These are phyloP conservation scores for Penicillium sp. DNA, from an alignment of 2,329 filamentous ascomycete genomes.

Conservation along the genomic window DNA sequence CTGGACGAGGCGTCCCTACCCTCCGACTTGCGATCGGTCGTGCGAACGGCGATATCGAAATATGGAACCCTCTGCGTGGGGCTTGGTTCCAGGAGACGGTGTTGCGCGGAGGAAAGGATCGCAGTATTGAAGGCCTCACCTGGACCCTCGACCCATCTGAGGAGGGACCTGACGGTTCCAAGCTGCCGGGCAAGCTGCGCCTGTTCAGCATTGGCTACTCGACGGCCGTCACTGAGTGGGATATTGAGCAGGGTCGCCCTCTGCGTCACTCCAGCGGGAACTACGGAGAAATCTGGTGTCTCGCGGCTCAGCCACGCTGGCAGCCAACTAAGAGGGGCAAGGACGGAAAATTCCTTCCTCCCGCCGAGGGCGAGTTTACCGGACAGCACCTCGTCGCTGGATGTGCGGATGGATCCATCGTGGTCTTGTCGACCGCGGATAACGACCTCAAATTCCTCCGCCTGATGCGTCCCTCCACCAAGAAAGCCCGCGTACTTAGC, in stretches of 20 bases:
- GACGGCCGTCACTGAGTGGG: slow-evolving; percentile 89
- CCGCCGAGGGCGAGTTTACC: slow-evolving; percentile 38
- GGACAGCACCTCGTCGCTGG: slow-evolving; percentile 71
- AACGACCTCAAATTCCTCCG: slow-evolving; percentile 74
- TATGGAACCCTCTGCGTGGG: slow-evolving; percentile 84
- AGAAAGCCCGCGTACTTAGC: slow-evolving; percentile 84
- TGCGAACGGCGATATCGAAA: slow-evolving; percentile 92
- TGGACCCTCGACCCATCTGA: slow-evolving; percentile 87
- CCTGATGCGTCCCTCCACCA: slow-evolving; percentile 70
- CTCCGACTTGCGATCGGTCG: slow-evolving; percentile 82
- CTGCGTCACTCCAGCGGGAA: slow-evolving; percentile 82
- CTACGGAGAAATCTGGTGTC: slow-evolving; percentile 94
- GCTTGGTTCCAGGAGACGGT: slow-evolving; percentile 86
- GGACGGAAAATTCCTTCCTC: slow-evolving; percentile 32
- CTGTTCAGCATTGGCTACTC: slow-evolving; percentile 97
- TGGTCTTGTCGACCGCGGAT: slow-evolving; percentile 80
- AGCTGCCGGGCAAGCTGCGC: slow-evolving; percentile 65
- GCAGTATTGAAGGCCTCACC: slow-evolving; percentile 81
- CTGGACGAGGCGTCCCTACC: slow-evolving; percentile 50
- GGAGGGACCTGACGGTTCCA: slow-evolving; percentile 50
- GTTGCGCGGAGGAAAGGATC: slow-evolving; percentile 74
- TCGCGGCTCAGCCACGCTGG: slow-evolving; percentile 72
- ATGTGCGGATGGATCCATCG: slow-evolving; percentile 84
- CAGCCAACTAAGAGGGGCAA: slow-evolving; percentile 36
- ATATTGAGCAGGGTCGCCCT: slow-evolving; percentile 71